Percentiles rank a stretch among this genome's conserved stretches.
These are phyloP conservation scores for Mortierella polycephala DNA, from an alignment of 371 early-diverging fungal species.

Conservation along the genomic window DNA sequence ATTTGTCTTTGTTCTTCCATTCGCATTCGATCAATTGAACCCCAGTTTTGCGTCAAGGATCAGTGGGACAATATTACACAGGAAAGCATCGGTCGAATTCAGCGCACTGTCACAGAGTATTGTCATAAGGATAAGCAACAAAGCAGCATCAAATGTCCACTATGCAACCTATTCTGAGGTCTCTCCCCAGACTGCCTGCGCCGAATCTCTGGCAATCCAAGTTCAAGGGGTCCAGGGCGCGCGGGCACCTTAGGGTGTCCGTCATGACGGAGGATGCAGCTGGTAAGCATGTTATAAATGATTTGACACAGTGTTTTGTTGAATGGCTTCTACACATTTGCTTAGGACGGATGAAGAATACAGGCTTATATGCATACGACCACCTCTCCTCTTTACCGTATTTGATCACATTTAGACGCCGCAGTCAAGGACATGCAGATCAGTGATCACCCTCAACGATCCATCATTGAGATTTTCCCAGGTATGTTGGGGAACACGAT, in stretches of 20 bases:
- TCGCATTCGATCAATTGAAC: background rate
- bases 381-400: background rate
- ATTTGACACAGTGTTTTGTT: no score
- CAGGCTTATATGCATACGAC: background rate
- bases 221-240: conserved; percentile 41
- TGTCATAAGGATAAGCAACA: no score
- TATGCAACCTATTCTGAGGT: conserved; percentile 13
- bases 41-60: no score
- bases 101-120: no score
- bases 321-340: background rate
- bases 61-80: no score
- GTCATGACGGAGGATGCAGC: conserved; percentile 44
- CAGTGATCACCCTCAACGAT: conserved; percentile 12
- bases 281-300: conserved; percentile 19
- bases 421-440: conserved; percentile 30
- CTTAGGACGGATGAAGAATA: background rate
- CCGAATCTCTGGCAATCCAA: conserved; percentile 26
- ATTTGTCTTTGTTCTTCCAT: background rate
- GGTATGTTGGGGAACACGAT: conserved; percentile 9
- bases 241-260: conserved; percentile 30
- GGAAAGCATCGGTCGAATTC: no score
- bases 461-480: conserved; percentile 39
- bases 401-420: conserved; percentile 11
- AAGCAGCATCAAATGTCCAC: conserved; percentile 4
- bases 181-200: conserved; percentile 30